These are phyloP conservation scores for Aspergillus sparsus DNA, from an alignment of 495 filamentous ascomycete species.

Conservation along the genomic window DNA sequence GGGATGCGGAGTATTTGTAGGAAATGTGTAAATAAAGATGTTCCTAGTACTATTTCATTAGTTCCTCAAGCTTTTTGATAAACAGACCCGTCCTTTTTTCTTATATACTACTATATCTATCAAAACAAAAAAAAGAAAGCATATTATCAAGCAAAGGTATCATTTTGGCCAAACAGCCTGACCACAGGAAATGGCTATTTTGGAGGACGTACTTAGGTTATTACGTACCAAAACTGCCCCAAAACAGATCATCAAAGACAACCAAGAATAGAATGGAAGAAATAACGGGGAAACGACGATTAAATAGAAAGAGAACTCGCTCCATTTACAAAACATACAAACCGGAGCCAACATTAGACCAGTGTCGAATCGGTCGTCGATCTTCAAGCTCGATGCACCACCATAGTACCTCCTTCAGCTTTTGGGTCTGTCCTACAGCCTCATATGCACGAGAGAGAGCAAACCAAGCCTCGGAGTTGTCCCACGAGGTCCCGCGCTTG, in stretches of 20 bases:
- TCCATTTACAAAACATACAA: conserved; percentile 45
- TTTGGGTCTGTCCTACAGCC: conserved; percentile 76
- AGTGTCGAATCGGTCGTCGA: conserved; percentile 48
- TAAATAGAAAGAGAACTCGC: conserved; percentile 7
- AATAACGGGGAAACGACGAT: conserved; percentile 17
- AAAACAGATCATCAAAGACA: conserved; percentile 10
- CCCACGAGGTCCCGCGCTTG: conserved; percentile 86
- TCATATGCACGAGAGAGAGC: conserved; percentile 83
- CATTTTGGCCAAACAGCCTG: conserved; percentile 18
- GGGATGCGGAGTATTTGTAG: conserved; percentile 10
- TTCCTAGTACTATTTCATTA: conserved; percentile 33
- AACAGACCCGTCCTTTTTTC: conserved; percentile 17
- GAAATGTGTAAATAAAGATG: conserved; percentile 48
- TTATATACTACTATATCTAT: conserved; percentile 18
- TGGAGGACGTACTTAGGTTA: background rate
- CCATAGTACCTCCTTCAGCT: conserved; percentile 74
- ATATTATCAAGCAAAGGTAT: conserved; percentile 35
- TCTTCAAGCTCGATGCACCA: conserved; percentile 69
- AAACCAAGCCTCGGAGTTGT: conserved; percentile 92
- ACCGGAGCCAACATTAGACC: conserved; percentile 51
- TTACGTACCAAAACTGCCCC: conserved; percentile 3
- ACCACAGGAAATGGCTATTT: conserved; percentile 6
- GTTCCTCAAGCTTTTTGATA: conserved; percentile 26
- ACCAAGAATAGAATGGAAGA: conserved; percentile 24
- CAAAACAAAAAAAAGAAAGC: conserved; percentile 21